These are phyloP conservation scores for Russula sp. DNA, from an alignment of 768 basidiomycete species.

Conservation along the genomic window DNA sequence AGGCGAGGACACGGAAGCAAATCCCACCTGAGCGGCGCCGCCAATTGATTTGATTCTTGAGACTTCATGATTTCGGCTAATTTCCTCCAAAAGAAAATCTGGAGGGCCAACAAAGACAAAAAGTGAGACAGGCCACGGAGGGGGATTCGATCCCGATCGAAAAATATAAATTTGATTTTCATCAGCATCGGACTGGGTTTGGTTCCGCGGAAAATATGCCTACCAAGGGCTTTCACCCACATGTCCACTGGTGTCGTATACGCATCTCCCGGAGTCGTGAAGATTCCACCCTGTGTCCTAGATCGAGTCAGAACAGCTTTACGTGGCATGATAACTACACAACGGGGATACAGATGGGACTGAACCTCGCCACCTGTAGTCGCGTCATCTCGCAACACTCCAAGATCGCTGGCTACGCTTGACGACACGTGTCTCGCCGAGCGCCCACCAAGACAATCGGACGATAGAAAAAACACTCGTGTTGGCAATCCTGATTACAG, in stretches of 20 bases:
- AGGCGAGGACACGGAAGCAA: conserved; percentile 8
- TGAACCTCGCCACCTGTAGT: neutral
- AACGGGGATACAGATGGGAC: neutral
- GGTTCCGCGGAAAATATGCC: conserved; percentile 32
- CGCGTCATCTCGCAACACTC: neutral
- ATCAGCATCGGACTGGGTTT: conserved; percentile 27
- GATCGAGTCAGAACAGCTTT: conserved; percentile 14
- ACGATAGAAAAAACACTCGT: neutral
- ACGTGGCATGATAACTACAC: neutral
- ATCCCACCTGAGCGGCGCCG: conserved; percentile 61
- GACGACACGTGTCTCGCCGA: conserved; percentile 3
- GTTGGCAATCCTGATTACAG: neutral
- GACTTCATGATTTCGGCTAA: conserved; percentile 64
- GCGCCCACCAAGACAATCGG: conserved; percentile 1
- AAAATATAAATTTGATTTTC: conserved; percentile 56
- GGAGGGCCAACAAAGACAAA: conserved; percentile 4
- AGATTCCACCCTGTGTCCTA: conserved; percentile 83
- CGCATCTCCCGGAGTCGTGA: conserved; percentile 80
- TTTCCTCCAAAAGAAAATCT: conserved; percentile 75
- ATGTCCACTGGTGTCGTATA: conserved; percentile 86
- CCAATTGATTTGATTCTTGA: conserved; percentile 68
- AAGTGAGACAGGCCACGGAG: neutral
- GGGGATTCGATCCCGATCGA: conserved; percentile 19
- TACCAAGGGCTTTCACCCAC: conserved; percentile 86
- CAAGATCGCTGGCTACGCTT: conserved; percentile 1